Percentiles rank a stretch among this genome's conserved stretches.
These are phyloP conservation scores for Remersonia thermophila DNA, from an alignment of 2,329 filamentous ascomycete genomes.

Conservation along the genomic window DNA sequence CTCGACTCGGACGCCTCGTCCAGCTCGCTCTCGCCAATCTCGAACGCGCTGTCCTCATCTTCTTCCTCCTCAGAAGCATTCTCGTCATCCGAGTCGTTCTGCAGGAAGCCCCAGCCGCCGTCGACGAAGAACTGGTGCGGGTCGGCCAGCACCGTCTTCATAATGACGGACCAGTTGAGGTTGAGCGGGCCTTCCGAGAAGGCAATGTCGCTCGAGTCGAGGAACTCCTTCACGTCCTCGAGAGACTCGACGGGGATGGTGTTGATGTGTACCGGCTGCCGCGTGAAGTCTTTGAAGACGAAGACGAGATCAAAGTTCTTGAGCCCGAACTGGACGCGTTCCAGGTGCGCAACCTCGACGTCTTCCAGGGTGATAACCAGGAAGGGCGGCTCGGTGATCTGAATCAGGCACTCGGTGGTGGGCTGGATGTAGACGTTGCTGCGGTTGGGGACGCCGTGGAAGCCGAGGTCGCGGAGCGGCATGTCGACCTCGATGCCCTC, in stretches of 20 bases:
- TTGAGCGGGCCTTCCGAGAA: constrained; percentile 92
- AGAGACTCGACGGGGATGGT: constrained; percentile 93
- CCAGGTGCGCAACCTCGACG: constrained; percentile 90
- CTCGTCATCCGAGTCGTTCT: constrained; percentile 77
- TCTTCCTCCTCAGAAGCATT: constrained; percentile 66
- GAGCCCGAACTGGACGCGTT: constrained; percentile 89
- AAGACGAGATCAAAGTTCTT: constrained; percentile 99
- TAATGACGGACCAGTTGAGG: constrained; percentile 97
- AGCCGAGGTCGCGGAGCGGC: constrained; percentile 90
- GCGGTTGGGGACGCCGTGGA: constrained; percentile 90
- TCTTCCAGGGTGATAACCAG: constrained; percentile 91
- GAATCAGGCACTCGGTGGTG: constrained; percentile 91
- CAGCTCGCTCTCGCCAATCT: constrained; percentile 76
- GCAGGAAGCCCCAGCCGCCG: constrained; percentile 89
- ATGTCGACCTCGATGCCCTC: constrained; percentile 91
- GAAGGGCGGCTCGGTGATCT: constrained; percentile 93
- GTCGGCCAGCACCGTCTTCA: constrained; percentile 95
- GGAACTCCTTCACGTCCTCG: constrained; percentile 93
- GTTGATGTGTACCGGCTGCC: constrained; percentile 88
- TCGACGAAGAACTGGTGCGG: constrained; percentile 92
- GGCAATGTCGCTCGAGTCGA: constrained; percentile 89
- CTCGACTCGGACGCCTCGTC: constrained; percentile 66
- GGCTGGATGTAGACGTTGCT: constrained; percentile 94
- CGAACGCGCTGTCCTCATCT: constrained; percentile 75
- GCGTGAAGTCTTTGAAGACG: constrained; percentile 92